Percentiles rank a stretch among this genome's conserved stretches.
These are phyloP conservation scores for Ogataea methylovora DNA, from an alignment of 805 yeast genomes.

Conservation along the genomic window DNA sequence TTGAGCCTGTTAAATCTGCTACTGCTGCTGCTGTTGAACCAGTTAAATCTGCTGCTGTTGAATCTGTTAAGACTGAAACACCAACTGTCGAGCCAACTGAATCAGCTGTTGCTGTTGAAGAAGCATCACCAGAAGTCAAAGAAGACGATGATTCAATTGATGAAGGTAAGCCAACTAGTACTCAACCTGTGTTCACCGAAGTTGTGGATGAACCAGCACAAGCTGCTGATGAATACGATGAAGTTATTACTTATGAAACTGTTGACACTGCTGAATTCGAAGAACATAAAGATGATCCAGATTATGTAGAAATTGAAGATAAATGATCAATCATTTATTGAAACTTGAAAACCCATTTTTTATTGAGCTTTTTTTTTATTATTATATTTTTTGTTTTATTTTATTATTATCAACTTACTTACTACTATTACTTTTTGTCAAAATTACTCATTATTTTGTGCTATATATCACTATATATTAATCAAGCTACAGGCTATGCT, in stretches of 20 bases:
- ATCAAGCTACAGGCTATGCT: no score
- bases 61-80: conserved; percentile 4
- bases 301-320: conserved; percentile 33
- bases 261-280: conserved; percentile 41
- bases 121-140: neutral
- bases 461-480: no score
- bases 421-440: neutral
- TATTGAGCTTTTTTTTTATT: neutral
- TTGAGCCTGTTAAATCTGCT: conserved; percentile 4
- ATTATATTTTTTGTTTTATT: neutral
- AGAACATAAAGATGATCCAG: conserved; percentile 37
- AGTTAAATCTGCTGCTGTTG: conserved; percentile 1
- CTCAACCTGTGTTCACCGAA: conserved; percentile 25
- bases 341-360: neutral
- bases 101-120: conserved; percentile 1
- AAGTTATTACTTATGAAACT: conserved; percentile 37
- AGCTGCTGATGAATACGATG: conserved; percentile 18
- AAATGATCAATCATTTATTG: conserved; percentile 2
- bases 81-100: conserved; percentile 1
- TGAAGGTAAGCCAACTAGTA: neutral
- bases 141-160: conserved; percentile 3
- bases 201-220: conserved; percentile 11
- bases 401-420: conserved; percentile 1
- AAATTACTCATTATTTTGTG: neutral
- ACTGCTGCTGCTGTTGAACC: neutral